phyloP scores from a whole-genome alignment of 352 stramenopile species.

The Pythium monospermum region DNA sequence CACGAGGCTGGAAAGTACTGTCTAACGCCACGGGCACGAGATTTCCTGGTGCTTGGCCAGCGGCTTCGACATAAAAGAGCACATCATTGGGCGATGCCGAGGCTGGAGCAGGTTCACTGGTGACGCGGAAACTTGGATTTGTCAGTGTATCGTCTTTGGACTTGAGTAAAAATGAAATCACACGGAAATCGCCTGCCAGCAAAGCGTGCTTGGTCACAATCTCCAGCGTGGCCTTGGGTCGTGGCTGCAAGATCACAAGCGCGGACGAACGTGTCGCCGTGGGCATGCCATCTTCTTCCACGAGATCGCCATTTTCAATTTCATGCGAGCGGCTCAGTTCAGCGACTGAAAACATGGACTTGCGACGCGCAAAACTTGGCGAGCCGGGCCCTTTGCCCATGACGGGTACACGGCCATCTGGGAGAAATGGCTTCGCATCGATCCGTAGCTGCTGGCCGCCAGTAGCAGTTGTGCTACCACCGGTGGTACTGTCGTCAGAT shows the following conservation, averaged over 20 bases:
- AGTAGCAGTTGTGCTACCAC: too few species aligned
- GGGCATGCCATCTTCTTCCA: conserved; percentile 38
- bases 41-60: conserved; percentile 1
- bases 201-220: conserved; percentile 51
- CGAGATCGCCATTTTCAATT: conserved; percentile 12
- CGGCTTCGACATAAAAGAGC: conserved; percentile 54
- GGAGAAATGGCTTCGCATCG: conserved; percentile 29
- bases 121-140: conserved; percentile 44
- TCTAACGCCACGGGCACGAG: conserved; percentile 47
- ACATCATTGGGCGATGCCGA: conserved; percentile 36
- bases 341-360: conserved; percentile 67
- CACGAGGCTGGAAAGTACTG: conserved; percentile 39
- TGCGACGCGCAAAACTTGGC: conserved; percentile 73
- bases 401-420: conserved; percentile 62
- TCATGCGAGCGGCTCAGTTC: conserved; percentile 28
- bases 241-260: conserved; percentile 63
- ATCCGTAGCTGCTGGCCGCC: conserved; percentile 5
- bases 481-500: conserved; percentile 28
- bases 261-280: conserved; percentile 38
- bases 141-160: conserved; percentile 67
- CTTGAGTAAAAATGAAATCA: conserved; percentile 52
- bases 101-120: conserved; percentile 44
- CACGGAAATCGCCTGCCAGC: conserved; percentile 60
- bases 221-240: conserved; percentile 53
- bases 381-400: conserved; percentile 83